Percentiles rank a stretch among this genome's conserved stretches.
Evolutionary conservation across 177 flowering plant species (phyloP).

Genomic region (Vitis hybrid): DNA sequence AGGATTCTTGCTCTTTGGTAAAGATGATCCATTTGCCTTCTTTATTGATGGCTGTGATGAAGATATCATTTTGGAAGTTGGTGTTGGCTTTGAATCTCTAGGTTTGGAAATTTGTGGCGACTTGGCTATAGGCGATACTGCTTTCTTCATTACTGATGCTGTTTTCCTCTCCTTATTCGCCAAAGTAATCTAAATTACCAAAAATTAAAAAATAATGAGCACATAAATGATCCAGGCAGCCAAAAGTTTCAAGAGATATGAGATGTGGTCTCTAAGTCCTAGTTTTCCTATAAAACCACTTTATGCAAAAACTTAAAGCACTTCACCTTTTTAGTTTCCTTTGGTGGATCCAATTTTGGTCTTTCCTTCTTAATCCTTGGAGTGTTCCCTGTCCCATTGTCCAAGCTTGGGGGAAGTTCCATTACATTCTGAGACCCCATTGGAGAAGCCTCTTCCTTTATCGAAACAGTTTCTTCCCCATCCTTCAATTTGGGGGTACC

Average conservation of each 20-base stretch:
- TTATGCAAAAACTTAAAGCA: neutral
- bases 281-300: neutral
- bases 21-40: conserved; percentile 30
- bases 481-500: conserved; percentile 13
- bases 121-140: conserved; percentile 31
- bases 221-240: neutral
- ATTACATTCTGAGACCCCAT: conserved; percentile 5
- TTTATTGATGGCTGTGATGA: conserved; percentile 36
- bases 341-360: conserved; percentile 26
- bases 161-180: conserved; percentile 29
- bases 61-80: conserved; percentile 17
- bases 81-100: conserved; percentile 29
- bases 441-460: conserved; percentile 23
- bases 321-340: conserved; percentile 49
- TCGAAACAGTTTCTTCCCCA: conserved; percentile 15
- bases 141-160: conserved; percentile 39
- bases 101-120: conserved; percentile 33
- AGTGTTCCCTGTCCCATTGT: conserved; percentile 10
- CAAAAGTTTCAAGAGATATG: neutral
- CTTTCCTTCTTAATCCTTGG: conserved; percentile 21
- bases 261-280: conserved; percentile 2
- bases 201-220: neutral
- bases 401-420: conserved; percentile 14
- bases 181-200: conserved; percentile 22
- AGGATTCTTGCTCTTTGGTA: conserved; percentile 30